Conservation (phyloP, 108 stramenopile species). For the Nitzschia palea region DNA sequence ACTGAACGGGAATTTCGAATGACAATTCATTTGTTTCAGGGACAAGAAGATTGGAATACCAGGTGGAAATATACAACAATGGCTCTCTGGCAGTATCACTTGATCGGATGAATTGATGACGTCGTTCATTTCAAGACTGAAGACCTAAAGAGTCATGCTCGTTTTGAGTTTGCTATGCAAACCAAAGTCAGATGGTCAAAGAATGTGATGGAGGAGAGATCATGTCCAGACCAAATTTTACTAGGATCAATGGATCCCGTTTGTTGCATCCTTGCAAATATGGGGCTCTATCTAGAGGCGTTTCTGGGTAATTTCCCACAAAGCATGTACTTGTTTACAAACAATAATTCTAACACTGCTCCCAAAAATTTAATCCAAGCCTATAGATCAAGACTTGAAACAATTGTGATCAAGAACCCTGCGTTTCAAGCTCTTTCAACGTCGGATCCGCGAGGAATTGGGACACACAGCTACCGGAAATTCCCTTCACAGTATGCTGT, state of each 20-base stretch:
- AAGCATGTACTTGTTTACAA: background rate
- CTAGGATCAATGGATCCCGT: conserved; percentile 11
- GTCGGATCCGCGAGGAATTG: no score
- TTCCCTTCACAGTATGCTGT: background rate
- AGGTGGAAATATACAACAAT: background rate
- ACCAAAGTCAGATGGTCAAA: conserved; percentile 11
- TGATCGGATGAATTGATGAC: conserved; percentile 6
- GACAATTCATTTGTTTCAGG: no score
- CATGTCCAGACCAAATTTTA: conserved; percentile 8
- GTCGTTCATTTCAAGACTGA: background rate
- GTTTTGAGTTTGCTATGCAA: background rate
- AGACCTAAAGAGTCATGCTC: background rate
- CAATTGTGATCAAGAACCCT: background rate
- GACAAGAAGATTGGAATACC: background rate
- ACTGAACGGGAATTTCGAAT: no score
- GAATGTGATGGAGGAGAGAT: conserved; percentile 21
- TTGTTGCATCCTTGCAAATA: background rate
- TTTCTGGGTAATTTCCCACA: background rate
- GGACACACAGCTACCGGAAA: background rate
- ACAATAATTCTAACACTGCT: background rate
- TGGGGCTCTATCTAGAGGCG: background rate
- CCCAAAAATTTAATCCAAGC: background rate
- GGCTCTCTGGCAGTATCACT: conserved; percentile 3
- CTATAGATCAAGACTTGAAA: background rate
- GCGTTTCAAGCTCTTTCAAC: no score